These are phyloP conservation scores for Penicillium janthinellum DNA, from an alignment of 2,329 filamentous ascomycete genomes.

Conservation along the genomic window DNA sequence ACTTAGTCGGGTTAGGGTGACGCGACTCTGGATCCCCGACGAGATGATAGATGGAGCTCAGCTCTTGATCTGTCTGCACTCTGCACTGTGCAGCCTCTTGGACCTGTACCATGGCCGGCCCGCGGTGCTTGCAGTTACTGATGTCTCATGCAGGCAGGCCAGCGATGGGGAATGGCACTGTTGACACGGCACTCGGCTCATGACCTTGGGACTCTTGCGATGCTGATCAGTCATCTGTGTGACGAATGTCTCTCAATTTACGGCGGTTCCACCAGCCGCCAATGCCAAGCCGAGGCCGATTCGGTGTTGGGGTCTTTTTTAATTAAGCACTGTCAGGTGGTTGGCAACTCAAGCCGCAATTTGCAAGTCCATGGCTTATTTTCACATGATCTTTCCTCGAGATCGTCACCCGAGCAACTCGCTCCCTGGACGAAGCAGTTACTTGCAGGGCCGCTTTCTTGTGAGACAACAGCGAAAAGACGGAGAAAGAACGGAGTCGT, in stretches of 20 bases:
- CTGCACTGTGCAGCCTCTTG: slow-evolving; percentile 1
- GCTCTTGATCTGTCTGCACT: slow-evolving; percentile 13
- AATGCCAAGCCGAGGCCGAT: not conserved
- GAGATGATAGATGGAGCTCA: slow-evolving; percentile 22
- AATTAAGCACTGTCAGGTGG: slow-evolving; percentile 1
- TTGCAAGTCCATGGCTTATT: not conserved
- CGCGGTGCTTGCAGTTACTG: not conserved
- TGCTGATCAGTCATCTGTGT: not conserved
- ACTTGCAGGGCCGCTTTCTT: not conserved
- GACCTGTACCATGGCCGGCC: not conserved
- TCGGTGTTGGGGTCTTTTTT: not conserved
- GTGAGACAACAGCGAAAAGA: not conserved
- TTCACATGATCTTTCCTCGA: slow-evolving; percentile 6
- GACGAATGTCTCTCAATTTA: not conserved
- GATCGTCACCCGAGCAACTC: not conserved
- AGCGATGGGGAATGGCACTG: not conserved
- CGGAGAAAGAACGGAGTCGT: not conserved
- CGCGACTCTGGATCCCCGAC: slow-evolving; percentile 17
- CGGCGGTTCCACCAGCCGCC: slow-evolving; percentile 1
- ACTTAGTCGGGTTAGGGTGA: slow-evolving; percentile 19
- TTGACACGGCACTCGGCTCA: not conserved
- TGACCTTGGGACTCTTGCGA: not conserved
- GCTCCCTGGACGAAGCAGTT: not conserved
- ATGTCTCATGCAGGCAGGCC: slow-evolving; percentile 12
- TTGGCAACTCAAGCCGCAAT: slow-evolving; percentile 4